phyloP scores from a whole-genome alignment of 73 alveolate genomes.

The Blepharisma japonicum region DNA sequence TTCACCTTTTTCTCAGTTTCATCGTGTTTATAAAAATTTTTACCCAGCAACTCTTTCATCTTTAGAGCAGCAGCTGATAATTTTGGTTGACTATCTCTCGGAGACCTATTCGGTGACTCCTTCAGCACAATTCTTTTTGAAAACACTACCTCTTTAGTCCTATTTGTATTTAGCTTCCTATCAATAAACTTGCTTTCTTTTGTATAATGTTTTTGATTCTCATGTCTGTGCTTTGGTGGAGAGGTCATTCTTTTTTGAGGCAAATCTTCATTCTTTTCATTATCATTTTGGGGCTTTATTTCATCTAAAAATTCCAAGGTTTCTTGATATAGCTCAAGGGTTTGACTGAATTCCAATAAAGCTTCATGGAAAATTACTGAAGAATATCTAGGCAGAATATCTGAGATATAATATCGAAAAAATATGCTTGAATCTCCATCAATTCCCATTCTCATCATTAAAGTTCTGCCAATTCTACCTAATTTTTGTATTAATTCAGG shows the following conservation, averaged over 20 bases:
- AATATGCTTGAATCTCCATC: not conserved
- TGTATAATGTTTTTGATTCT: too few species aligned
- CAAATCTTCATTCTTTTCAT: not conserved
- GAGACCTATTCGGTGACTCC: too few species aligned
- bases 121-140: too few species aligned
- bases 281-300: not conserved
- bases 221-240: too few species aligned
- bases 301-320: constrained; percentile 21
- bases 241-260: constrained; percentile 2
- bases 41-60: too few species aligned
- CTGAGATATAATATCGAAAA: not conserved
- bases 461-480: not conserved
- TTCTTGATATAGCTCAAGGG: constrained; percentile 13
- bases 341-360: not conserved
- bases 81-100: too few species aligned
- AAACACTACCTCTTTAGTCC: too few species aligned
- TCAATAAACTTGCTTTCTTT: too few species aligned
- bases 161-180: too few species aligned
- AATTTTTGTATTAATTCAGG: not conserved
- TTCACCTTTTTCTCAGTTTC: too few species aligned
- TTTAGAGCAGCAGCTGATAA: too few species aligned
- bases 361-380: not conserved
- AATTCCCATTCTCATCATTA: not conserved
- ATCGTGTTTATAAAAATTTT: too few species aligned
- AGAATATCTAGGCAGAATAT: constrained; percentile 12